A percentile compares a stretch with the other conserved stretches of the same genome.
phyloP scores from a whole-genome alignment of 2,329 filamentous ascomycete genomes.

The Pestalotiopsis sp. region DNA sequence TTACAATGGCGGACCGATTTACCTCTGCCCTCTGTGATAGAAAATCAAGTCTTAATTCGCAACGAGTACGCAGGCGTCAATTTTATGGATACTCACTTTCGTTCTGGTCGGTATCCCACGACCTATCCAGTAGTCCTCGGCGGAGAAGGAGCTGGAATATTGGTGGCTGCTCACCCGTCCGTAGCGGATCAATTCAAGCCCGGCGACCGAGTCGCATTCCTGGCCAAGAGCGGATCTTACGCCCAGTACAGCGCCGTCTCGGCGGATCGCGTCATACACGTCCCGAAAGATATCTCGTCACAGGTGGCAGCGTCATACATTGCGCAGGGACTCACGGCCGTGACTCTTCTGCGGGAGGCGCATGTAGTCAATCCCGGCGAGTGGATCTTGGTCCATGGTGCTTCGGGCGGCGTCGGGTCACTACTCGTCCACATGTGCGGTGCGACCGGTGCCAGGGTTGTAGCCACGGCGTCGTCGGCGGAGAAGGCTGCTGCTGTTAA shows the following conservation, averaged over 20 bases:
- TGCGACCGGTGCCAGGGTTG: conserved; percentile 72
- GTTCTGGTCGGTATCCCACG: conserved; percentile 75
- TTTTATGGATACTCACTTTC: conserved; percentile 91
- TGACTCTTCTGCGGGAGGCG: conserved; percentile 77
- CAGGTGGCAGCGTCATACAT: conserved; percentile 39
- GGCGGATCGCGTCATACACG: conserved; percentile 27
- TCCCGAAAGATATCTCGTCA: neutral
- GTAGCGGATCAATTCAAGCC: neutral
- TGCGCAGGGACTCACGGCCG: conserved; percentile 80
- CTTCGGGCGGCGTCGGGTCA: conserved; percentile 80
- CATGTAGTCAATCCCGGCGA: conserved; percentile 76
- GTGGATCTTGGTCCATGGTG: conserved; percentile 83
- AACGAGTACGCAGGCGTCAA: conserved; percentile 83
- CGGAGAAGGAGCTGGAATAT: neutral
- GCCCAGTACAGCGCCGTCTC: conserved; percentile 29
- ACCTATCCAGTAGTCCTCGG: conserved; percentile 62
- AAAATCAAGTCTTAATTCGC: conserved; percentile 66
- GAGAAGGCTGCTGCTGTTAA: conserved; percentile 74
- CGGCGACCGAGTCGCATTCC: neutral
- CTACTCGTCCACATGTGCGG: conserved; percentile 76
- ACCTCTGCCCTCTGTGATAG: neutral
- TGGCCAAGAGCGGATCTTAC: neutral
- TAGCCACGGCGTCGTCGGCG: conserved; percentile 74
- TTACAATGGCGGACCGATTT: neutral
- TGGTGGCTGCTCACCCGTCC: neutral